A percentile compares a stretch with the other conserved stretches of the same genome.
Evolutionary conservation across 2,329 filamentous ascomycete species (phyloP).

Genomic region (Pseudofabraea citricarpa): DNA sequence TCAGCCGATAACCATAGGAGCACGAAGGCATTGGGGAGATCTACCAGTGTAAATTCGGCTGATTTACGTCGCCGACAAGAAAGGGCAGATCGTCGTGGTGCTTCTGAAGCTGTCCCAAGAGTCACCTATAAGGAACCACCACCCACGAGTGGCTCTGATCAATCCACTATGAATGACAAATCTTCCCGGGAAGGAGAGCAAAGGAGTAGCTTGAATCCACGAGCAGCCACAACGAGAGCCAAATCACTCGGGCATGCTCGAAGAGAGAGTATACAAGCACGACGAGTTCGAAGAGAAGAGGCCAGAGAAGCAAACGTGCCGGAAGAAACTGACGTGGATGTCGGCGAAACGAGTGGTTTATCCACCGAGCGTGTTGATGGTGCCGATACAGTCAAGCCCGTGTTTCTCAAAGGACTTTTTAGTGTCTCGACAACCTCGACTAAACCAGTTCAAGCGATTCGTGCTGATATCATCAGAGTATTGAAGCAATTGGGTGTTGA

Average conservation of each 20-base stretch:
- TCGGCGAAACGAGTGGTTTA: conserved; percentile 55
- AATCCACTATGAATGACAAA: conserved; percentile 53
- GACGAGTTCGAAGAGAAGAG: conserved; percentile 70
- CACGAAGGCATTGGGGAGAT: conserved; percentile 72
- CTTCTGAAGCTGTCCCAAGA: conserved; percentile 45
- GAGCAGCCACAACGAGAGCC: conserved; percentile 64
- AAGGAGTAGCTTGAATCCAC: conserved; percentile 47
- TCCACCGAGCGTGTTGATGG: conserved; percentile 59
- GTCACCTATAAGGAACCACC: conserved; percentile 59
- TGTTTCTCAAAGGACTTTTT: conserved; percentile 93
- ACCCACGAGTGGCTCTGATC: conserved; percentile 74
- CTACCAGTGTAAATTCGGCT: conserved; percentile 86
- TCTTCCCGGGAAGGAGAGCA: conserved; percentile 38
- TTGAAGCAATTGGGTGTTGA: conserved; percentile 85
- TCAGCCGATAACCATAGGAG: conserved; percentile 56
- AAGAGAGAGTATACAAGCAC: conserved; percentile 86
- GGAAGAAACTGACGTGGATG: conserved; percentile 84
- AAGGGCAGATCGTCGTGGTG: conserved; percentile 37
- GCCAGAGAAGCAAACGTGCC: conserved; percentile 72
- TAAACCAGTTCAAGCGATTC: conserved; percentile 81
- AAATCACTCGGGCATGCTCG: conserved; percentile 87
- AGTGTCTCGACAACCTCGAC: conserved; percentile 95
- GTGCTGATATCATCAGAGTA: conserved; percentile 85
- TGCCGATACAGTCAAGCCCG: conserved; percentile 83
- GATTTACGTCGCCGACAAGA: conserved; percentile 67